These are phyloP conservation scores for Ampelocalamus luodianensis DNA, from an alignment of 176 grass and related monocot species.

Conservation along the genomic window DNA sequence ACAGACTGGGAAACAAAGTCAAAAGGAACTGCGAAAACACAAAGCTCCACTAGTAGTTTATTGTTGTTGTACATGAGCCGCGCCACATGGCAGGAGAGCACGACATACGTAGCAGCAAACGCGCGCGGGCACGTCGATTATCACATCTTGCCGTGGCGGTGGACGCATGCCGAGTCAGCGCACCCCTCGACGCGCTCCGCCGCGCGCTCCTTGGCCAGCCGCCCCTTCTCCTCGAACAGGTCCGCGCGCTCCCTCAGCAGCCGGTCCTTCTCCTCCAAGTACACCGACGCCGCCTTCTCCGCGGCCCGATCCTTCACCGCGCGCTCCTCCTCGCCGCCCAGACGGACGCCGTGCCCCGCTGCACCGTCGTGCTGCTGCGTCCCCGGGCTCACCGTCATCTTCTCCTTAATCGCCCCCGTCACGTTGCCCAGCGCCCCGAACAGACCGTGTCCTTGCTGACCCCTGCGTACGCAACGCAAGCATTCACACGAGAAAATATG, in stretches of 20 bases:
- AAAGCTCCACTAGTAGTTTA: background rate
- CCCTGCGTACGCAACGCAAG: background rate
- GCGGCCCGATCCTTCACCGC: conserved; percentile 53
- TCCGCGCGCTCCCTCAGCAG: conserved; percentile 46
- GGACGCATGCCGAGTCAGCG: conserved; percentile 35
- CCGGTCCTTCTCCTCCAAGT: conserved; percentile 63
- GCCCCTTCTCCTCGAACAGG: conserved; percentile 57
- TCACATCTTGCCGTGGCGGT: conserved; percentile 64
- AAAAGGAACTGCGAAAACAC: background rate
- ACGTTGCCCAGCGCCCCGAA: conserved; percentile 65
- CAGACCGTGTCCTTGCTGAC: conserved; percentile 28
- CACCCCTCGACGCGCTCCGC: conserved; percentile 52
- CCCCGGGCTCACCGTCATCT: conserved; percentile 52
- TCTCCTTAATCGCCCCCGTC: conserved; percentile 77
- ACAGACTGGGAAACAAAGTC: too few relatives aligned
- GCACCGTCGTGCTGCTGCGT: background rate
- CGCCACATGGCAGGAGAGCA: background rate
- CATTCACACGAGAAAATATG: background rate
- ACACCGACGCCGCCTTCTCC: conserved; percentile 59
- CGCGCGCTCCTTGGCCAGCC: conserved; percentile 30
- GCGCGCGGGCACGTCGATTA: background rate
- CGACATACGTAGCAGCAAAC: background rate
- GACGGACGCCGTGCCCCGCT: background rate
- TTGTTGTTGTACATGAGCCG: background rate
- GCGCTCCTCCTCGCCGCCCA: conserved; percentile 37